Conservation (phyloP, 2,329 filamentous ascomycete species). For the Macrophomina phaseolina region DNA sequence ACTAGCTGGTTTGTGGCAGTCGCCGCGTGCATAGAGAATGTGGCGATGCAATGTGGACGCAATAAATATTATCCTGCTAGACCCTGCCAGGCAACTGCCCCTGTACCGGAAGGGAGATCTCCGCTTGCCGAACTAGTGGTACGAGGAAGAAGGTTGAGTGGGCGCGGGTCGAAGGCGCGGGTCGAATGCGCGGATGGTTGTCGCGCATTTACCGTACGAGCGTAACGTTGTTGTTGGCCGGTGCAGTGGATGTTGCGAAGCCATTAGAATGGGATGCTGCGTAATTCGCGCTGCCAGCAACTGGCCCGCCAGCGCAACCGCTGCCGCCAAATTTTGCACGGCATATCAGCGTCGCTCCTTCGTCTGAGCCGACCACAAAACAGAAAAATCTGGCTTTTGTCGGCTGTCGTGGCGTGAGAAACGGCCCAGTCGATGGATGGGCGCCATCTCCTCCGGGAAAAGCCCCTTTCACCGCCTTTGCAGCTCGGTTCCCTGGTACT, state of each 20-base stretch:
- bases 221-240: slow-evolving; percentile 13
- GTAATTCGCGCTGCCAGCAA: slow-evolving; percentile 5
- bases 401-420: slow-evolving; percentile 27
- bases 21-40: background rate
- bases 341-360: slow-evolving; percentile 5
- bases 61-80: background rate
- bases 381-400: slow-evolving; percentile 24
- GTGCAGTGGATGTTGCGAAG: slow-evolving; percentile 6
- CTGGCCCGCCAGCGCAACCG: slow-evolving; percentile 6
- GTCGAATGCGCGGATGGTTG: background rate
- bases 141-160: background rate
- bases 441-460: slow-evolving; percentile 22
- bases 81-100: background rate
- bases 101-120: background rate
- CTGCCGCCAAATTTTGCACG: background rate
- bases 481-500: slow-evolving; percentile 19
- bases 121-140: slow-evolving; percentile 10
- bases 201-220: slow-evolving; percentile 20
- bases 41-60: slow-evolving; percentile 2
- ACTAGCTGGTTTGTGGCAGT: background rate
- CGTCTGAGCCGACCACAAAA: background rate
- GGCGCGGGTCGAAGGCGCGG: background rate
- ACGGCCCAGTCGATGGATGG: slow-evolving; percentile 20
- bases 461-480: slow-evolving; percentile 28
- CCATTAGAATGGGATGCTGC: slow-evolving; percentile 17